Conservation (phyloP, 768 basidiomycete species). For the Termitomyces sp. region DNA sequence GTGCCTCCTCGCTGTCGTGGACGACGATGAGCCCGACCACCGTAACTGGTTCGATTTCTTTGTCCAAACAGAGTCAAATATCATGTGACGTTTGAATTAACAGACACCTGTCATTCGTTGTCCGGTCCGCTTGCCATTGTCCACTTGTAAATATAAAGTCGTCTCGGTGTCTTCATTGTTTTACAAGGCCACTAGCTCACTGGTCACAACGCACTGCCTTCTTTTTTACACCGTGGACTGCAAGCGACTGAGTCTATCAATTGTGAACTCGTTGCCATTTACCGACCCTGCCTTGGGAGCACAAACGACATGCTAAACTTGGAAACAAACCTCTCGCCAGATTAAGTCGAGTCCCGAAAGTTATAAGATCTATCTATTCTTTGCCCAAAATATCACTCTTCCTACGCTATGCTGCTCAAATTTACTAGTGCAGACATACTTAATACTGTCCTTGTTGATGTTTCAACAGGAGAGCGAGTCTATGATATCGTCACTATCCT, state of each 20-base stretch:
- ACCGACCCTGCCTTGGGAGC: conserved; percentile 1
- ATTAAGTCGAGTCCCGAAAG: conserved; percentile 23
- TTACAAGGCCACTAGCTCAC: too few species aligned
- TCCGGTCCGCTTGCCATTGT: conserved; percentile 12
- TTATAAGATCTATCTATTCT: conserved; percentile 16
- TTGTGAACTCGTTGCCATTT: background rate
- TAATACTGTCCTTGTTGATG: conserved; percentile 50
- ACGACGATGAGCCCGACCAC: conserved; percentile 23
- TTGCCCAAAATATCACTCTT: background rate
- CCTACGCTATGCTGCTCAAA: conserved; percentile 48
- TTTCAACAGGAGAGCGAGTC: conserved; percentile 43
- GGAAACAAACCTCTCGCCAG: conserved; percentile 41
- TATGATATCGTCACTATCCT: conserved; percentile 48
- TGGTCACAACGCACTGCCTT: background rate
- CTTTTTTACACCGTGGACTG: background rate
- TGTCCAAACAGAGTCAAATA: conserved; percentile 30
- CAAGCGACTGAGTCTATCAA: background rate
- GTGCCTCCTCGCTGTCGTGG: conserved; percentile 17
- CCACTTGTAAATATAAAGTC: conserved; percentile 13
- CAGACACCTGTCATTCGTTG: conserved; percentile 15
- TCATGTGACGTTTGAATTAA: conserved; percentile 6
- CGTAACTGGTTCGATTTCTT: conserved; percentile 34
- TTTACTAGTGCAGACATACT: conserved; percentile 58
- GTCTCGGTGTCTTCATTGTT: background rate
- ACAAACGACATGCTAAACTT: conserved; percentile 45